Evolutionary conservation across 2,329 filamentous ascomycete species (phyloP).

Genomic region (Aspergillus proliferans): DNA sequence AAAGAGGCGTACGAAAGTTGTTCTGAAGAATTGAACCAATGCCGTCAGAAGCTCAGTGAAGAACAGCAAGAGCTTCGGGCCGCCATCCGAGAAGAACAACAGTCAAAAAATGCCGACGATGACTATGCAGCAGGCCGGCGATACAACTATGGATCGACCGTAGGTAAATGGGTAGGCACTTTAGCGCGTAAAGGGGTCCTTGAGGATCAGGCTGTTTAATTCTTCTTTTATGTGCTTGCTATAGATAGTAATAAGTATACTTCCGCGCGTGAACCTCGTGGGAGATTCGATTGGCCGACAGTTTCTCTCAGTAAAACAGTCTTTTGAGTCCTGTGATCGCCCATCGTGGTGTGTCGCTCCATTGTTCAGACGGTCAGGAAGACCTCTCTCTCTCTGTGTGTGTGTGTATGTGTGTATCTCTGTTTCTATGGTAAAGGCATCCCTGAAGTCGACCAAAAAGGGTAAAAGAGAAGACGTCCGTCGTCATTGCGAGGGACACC

Average conservation of each 20-base stretch:
- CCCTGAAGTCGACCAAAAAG: no score
- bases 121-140: constrained; percentile 36
- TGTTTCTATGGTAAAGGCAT: no score
- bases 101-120: constrained; percentile 33
- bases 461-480: no score
- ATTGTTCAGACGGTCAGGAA: no score
- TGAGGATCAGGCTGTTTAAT: constrained; percentile 17
- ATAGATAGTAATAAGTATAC: background rate
- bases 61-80: constrained; percentile 28
- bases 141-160: constrained; percentile 62
- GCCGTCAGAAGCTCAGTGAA: constrained; percentile 21
- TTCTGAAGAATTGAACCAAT: constrained; percentile 26
- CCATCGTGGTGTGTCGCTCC: no score
- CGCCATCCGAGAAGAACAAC: constrained; percentile 36
- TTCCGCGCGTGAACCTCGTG: background rate
- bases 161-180: constrained; percentile 63
- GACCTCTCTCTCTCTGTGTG: background rate
- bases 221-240: background rate
- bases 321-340: no score
- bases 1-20: constrained; percentile 17
- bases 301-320: background rate
- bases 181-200: constrained; percentile 63
- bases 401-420: no score
- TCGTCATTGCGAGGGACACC: no score
- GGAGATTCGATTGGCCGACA: constrained; percentile 14